Base-by-base conservation (phyloP, 2,329 filamentous ascomycete genomes). In the Colletotrichum tamarilloi region DNA sequence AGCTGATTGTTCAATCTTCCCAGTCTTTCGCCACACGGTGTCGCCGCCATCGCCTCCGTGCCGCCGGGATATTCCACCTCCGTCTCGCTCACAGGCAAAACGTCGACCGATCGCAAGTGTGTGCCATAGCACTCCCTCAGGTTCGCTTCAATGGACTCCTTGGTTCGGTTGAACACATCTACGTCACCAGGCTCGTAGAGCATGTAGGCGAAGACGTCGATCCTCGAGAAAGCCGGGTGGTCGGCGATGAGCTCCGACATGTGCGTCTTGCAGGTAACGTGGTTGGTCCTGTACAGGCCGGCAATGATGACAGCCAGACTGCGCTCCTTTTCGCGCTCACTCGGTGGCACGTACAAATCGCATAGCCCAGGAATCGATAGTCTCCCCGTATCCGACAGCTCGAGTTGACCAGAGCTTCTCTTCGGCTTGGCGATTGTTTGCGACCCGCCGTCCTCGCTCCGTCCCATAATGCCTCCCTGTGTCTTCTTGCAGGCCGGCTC, bases 121-220 rank as follows among this genome's bases (percentile, higher is more conserved):
- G 56, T 19, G 4, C 75, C 73, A 42, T 76, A 76, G 49, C 75
- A 76, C 9, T n/a, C 57, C 55, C 64, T 35, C 12, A 75, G 64
- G 14, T 60, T 68, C 38, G 35, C 68, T 57, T 73, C 62, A 24
- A 75, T 73, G 16, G 7, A 28, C 30, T 56, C 66, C n/a, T 42
- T 52, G 4, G 30, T 62, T 3, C 70, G 70, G 5, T 38, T 14
- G 35, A 62, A 57, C 19, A 72, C 58, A 11, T 66, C 49, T 2
- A 26, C 2, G 46, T 76, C 73, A 9, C 66, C 63, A 4, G 24
- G 65, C 42, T 74, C 75, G 52, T 32, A 68, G 4, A 75, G 63
- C 22, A 75, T 52, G 56, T 68, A 62, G 35, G 73, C 75, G 3
- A 76, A 76, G 2, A 76, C 75, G 16, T 76, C 75, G 16, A 76